Evolutionary conservation across 805 yeast species (phyloP), one percentile per base, ranked within the genome.

Genomic region (Debaryomyces castellii): DNA sequence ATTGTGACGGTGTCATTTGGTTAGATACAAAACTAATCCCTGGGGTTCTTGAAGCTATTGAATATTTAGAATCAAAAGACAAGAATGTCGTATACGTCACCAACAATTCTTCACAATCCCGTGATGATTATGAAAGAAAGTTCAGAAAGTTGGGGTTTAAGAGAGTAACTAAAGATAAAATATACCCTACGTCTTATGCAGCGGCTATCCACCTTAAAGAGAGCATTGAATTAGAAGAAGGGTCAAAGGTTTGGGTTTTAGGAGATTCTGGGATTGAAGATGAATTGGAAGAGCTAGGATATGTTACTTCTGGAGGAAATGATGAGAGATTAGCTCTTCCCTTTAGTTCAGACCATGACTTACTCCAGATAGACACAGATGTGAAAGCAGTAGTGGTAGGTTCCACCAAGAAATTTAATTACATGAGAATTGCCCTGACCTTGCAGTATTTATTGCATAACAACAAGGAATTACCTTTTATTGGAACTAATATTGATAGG

Each of bases 1-100:
- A 70, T 44, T 70, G 76, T 43, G 76, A 70, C 46, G 76, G 76
- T 1, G 76, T 70, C 5, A 56, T 70, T 7, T 70, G 76, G 76
- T 60, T 69, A 17, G 74, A 65, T 39, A 63, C 64, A 21, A 51
- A 45, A 16, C 45, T 65, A 36, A 64, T 70, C 17, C 69, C 71
- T 1, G 72, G 72, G 7, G 66, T 66, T 14, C 45, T 46, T 22
- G 60, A 59, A 17, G 52, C 67, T 16, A 47, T 70, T 12, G 53
- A 53, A 25, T 51, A 51, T 37, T 51, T 70, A 35, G 45, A 52
- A 27, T 25, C 44, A 3, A 51, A 51, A 10, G 54, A 57, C 34
- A 70, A 70, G 52, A 51, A 57, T 39, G 54, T 53, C 32, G 67
- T 59, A 3, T 70, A 68, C 45, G 69, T 70, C 35, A 70, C 74